phyloP scores from a whole-genome alignment of 2,329 filamentous ascomycete species.

The Ascochyta pisi region DNA sequence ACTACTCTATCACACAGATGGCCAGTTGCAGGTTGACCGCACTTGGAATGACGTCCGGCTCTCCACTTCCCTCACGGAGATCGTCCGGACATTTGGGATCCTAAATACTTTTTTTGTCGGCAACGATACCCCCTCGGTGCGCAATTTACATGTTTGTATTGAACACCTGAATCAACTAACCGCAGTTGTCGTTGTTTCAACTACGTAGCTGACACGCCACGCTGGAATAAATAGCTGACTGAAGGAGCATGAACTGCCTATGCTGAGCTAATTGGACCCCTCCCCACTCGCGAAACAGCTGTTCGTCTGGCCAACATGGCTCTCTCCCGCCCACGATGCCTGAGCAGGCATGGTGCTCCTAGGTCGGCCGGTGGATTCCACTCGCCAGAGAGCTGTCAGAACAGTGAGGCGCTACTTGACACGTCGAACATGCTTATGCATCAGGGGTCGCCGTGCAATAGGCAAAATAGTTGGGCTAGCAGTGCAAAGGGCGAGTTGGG shows the following conservation, averaged over 20 bases:
- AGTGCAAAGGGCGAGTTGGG: neutral
- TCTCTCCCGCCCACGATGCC: constrained; percentile 6
- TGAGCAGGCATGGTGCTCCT: constrained; percentile 4
- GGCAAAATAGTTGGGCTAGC: neutral
- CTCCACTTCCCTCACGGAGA: constrained; percentile 3
- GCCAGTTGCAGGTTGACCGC: constrained; percentile 2
- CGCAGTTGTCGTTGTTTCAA: constrained; percentile 14
- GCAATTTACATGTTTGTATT: neutral
- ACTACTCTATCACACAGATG: neutral
- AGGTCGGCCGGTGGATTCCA: constrained; percentile 2
- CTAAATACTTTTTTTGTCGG: constrained; percentile 11
- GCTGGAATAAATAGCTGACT: constrained; percentile 21
- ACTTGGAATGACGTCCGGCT: constrained; percentile 25
- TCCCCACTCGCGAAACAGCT: constrained; percentile 6
- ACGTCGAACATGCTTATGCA: neutral
- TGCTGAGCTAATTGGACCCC: constrained; percentile 9
- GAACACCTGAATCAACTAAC: constrained; percentile 12
- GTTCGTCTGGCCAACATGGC: constrained; percentile 5
- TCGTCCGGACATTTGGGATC: constrained; percentile 9
- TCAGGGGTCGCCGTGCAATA: neutral
- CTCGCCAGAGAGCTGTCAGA: constrained; percentile 3
- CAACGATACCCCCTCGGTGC: neutral
- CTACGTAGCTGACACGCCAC: constrained; percentile 20
- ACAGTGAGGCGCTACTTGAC: constrained; percentile 4
- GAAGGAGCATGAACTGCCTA: constrained; percentile 3